These are phyloP conservation scores for Pisolithus sp. DNA, from an alignment of 768 basidiomycete genomes.

Conservation along the genomic window DNA sequence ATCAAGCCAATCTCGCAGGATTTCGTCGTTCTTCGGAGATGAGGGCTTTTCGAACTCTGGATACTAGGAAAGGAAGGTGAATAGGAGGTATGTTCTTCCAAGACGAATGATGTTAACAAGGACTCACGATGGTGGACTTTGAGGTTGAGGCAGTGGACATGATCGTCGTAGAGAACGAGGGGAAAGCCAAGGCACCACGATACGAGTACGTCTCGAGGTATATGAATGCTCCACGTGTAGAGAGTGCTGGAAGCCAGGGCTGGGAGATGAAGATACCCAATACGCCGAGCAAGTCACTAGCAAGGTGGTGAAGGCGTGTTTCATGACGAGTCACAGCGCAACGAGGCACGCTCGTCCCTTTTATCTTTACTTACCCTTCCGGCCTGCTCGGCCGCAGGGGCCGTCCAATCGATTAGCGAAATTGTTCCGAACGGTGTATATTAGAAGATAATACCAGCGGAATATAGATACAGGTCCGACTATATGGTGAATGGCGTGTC, in stretches of 20 bases:
- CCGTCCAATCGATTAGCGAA: background rate
- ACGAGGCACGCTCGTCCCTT: background rate
- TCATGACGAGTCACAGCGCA: conserved; percentile 16
- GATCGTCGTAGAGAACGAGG: conserved; percentile 4
- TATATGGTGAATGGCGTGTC: conserved; percentile 56
- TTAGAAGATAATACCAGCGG: background rate
- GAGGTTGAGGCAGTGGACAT: conserved; percentile 5
- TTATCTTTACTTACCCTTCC: background rate
- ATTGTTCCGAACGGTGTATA: background rate
- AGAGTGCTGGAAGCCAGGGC: conserved; percentile 4
- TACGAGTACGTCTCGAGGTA: conserved; percentile 3
- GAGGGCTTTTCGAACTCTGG: conserved; percentile 4
- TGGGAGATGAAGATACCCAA: background rate
- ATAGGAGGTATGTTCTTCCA: background rate
- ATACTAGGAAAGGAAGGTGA: conserved; percentile 1
- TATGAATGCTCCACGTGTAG: conserved; percentile 4
- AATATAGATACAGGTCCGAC: conserved; percentile 7
- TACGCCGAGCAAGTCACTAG: conserved; percentile 6
- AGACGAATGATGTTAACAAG: background rate
- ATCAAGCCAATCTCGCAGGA: conserved; percentile 17
- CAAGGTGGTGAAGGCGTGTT: conserved; percentile 30
- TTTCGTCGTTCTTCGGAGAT: conserved; percentile 8
- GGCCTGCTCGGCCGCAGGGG: background rate
- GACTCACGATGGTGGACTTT: conserved; percentile 4
- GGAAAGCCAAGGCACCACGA: conserved; percentile 2